Evolutionary conservation across 176 grass and related monocot genomes (phyloP), one percentile per base, ranked within the genome.

Genomic region (Bonia amplexicaulis): DNA sequence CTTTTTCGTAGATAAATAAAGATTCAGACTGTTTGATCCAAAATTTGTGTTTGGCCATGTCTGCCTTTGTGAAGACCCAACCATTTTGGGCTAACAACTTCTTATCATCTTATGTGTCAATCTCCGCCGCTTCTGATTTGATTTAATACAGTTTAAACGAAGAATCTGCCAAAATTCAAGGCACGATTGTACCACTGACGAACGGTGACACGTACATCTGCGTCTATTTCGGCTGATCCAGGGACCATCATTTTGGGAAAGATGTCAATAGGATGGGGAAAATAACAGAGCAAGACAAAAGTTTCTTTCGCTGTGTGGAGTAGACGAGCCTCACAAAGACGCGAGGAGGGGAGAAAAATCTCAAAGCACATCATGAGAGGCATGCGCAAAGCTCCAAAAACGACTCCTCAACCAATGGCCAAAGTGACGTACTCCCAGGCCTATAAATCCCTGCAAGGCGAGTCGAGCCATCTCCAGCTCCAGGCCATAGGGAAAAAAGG

Each of bases 391-490:
- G n/a, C 15, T 55, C 33, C 72, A 58, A 85, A 31, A 12, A 69
- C 5, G 73, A 69, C 11, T 14, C 15, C 55, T 58, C 5, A 27
- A 13, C 59, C 59, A 62, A 27, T 62, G 59, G 23, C 25, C 59
- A 13, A 14, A 26, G 48, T 69, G 22, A 42, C 51, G 54, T 63
- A 20, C 45, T 61, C 12, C 46, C 45, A 66, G 47, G n/a, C 41
- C 63, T 87, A 85, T 54, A 92, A 49, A 85, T 51, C 44, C 60
- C 17, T 49, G 66, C 80, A 58, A 37, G 29, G 61, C 20, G 59
- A 40, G 49, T 5, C 15, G n/a, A 66, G 9, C n/a, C 63, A 69
- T 70, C 37, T 81, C 70, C 58, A 44, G 19, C 53, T 78, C 9
- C 35, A 42, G 5, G 33, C 69, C 40, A 45, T 6, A 8, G n/a